Percentiles rank a stretch among this genome's conserved stretches.
Evolutionary conservation across 805 yeast genomes (phyloP).

Genomic region (Wickerhamomyces subpelliculosus): DNA sequence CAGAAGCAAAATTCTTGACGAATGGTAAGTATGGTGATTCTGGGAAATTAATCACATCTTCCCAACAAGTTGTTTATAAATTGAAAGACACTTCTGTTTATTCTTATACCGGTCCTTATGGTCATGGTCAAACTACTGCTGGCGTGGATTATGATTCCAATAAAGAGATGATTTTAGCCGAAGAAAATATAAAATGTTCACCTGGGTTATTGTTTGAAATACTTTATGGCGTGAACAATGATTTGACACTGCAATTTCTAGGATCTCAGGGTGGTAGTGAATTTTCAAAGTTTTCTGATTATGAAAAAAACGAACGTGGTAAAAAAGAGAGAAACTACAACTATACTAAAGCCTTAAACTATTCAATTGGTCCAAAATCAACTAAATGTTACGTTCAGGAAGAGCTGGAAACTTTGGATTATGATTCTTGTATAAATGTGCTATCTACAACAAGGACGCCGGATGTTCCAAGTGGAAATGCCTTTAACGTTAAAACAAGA

Average conservation of each 20-base stretch:
- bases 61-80: constrained; percentile 23
- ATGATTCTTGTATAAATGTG: constrained; percentile 49
- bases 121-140: constrained; percentile 51
- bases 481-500: constrained; percentile 70
- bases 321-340: constrained; percentile 45
- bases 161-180: constrained; percentile 46
- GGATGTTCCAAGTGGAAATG: constrained; percentile 88
- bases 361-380: constrained; percentile 87
- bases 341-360: constrained; percentile 70
- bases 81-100: constrained; percentile 34
- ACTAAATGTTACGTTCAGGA: constrained; percentile 70
- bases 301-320: constrained; percentile 31
- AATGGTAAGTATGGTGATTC: constrained; percentile 18
- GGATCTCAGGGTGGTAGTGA: constrained; percentile 31
- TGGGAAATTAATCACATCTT: constrained; percentile 1
- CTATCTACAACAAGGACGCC: constrained; percentile 71
- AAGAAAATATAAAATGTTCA: constrained; percentile 56
- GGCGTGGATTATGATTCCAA: constrained; percentile 36
- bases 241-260: constrained; percentile 36
- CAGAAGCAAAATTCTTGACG: too few species aligned
- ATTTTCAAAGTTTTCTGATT: constrained; percentile 26
- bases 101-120: constrained; percentile 55
- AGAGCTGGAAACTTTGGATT: constrained; percentile 47
- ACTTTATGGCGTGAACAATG: constrained; percentile 56
- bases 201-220: constrained; percentile 68